Conservation (phyloP, 768 basidiomycete genomes). For the Trametes villosa region DNA sequence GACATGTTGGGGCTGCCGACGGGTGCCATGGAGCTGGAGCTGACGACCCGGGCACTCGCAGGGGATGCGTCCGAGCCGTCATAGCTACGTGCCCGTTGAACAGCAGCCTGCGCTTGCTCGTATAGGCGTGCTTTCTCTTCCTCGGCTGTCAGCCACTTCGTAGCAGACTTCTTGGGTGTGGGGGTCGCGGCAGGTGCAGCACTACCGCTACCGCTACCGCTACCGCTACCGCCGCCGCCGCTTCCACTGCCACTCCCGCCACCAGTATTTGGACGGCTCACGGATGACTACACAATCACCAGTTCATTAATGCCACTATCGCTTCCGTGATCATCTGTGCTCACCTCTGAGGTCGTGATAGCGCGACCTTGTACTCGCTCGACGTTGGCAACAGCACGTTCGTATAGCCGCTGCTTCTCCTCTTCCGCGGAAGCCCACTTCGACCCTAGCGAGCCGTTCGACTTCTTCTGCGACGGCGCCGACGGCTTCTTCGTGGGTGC, state of each 20-base stretch:
- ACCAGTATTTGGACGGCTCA: too few species aligned
- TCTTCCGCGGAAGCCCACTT: slow-evolving; percentile 45
- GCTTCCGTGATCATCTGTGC: slow-evolving; percentile 17
- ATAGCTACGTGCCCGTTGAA: slow-evolving; percentile 56
- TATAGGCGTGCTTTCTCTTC: slow-evolving; percentile 77
- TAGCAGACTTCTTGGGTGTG: slow-evolving; percentile 25
- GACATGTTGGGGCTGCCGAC: slow-evolving; percentile 35
- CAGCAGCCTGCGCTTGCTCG: slow-evolving; percentile 69
- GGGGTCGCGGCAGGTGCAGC: background rate
- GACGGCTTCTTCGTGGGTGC: background rate
- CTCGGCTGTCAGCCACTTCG: slow-evolving; percentile 69
- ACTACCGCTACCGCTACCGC: background rate
- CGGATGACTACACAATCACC: too few species aligned
- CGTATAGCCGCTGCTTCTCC: slow-evolving; percentile 48
- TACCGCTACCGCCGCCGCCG: background rate
- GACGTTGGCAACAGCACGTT: slow-evolving; percentile 45
- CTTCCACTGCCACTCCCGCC: too few species aligned
- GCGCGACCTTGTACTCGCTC: slow-evolving; percentile 43
- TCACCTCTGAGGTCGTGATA: slow-evolving; percentile 29
- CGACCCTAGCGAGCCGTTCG: background rate
- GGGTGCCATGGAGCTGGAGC: slow-evolving; percentile 13
- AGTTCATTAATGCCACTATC: too few species aligned
- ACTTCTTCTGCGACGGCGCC: background rate
- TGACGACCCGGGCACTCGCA: slow-evolving; percentile 27
- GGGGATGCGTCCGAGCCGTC: slow-evolving; percentile 30